Conservation (phyloP, 805 yeast species). For the Candida odintsovae region DNA sequence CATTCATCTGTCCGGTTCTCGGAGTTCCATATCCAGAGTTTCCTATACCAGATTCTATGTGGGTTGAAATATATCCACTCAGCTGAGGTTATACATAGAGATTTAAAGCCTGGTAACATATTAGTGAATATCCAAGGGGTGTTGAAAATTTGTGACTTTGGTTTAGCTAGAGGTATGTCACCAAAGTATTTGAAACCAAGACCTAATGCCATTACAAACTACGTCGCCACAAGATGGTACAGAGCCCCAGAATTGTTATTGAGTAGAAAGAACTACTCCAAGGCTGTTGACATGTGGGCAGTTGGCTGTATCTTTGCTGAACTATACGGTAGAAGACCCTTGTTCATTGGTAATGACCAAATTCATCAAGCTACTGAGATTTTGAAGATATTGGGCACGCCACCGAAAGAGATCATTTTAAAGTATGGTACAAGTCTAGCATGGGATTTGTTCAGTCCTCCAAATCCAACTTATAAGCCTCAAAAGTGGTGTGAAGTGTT, state of each 20-base stretch:
- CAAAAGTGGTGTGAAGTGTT: slow-evolving; percentile 48
- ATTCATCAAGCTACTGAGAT: slow-evolving; percentile 68
- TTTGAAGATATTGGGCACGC: slow-evolving; percentile 65
- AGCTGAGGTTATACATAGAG: slow-evolving; percentile 90
- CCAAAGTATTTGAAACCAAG: slow-evolving; percentile 29
- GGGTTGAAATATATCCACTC: slow-evolving; percentile 87
- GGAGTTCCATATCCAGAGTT: slow-evolving; percentile 75
- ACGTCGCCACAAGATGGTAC: slow-evolving; percentile 95
- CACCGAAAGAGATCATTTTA: slow-evolving; percentile 41
- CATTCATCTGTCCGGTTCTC: slow-evolving; percentile 71
- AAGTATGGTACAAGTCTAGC: slow-evolving; percentile 42
- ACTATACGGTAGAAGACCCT: slow-evolving; percentile 70
- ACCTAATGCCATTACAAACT: slow-evolving; percentile 56
- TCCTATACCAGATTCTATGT: slow-evolving; percentile 75
- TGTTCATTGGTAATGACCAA: slow-evolving; percentile 72
- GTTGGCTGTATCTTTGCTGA: slow-evolving; percentile 89
- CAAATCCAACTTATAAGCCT: slow-evolving; percentile 36
- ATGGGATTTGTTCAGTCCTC: slow-evolving; percentile 39
- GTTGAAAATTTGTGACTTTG: slow-evolving; percentile 89
- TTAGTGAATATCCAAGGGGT: slow-evolving; percentile 68
- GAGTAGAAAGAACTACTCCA: slow-evolving; percentile 51
- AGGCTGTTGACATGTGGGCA: slow-evolving; percentile 87
- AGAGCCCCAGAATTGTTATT: slow-evolving; percentile 88
- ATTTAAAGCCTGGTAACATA: slow-evolving; percentile 87
- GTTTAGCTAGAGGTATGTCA: slow-evolving; percentile 76